Evolutionary conservation across 2,329 filamentous ascomycete genomes (phyloP).

Genomic region (Ceratocystis albifundus): DNA sequence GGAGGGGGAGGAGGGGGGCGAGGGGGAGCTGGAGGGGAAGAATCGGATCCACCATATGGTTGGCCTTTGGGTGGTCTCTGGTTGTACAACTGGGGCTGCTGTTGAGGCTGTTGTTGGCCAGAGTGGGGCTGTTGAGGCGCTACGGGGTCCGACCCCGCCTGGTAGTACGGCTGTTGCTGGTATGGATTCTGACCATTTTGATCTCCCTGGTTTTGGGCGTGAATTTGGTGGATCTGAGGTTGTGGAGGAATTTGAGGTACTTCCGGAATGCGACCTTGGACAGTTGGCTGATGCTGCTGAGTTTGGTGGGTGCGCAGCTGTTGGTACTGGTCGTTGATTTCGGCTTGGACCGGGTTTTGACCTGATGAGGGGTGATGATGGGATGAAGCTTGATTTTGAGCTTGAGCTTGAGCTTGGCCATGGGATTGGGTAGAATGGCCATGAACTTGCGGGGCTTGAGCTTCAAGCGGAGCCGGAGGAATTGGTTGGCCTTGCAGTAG

Average conservation of each 20-base stretch:
- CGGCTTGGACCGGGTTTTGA: constrained; percentile 6
- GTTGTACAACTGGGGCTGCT: constrained; percentile 20
- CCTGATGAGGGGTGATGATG: constrained; percentile 1
- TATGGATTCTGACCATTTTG: neutral
- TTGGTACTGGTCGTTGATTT: constrained; percentile 11
- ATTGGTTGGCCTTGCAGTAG: neutral
- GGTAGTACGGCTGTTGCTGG: constrained; percentile 6
- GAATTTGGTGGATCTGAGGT: constrained; percentile 10
- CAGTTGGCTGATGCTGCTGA: neutral
- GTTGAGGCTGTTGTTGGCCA: constrained; percentile 19
- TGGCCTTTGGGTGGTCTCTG: constrained; percentile 20
- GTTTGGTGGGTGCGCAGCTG: constrained; percentile 2
- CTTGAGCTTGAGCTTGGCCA: constrained; percentile 11
- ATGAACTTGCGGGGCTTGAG: constrained; percentile 7
- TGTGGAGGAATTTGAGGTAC: constrained; percentile 10
- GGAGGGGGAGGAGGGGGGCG: constrained; percentile 14
- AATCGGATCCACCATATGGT: constrained; percentile 21
- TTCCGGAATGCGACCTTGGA: constrained; percentile 12
- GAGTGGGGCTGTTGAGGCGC: constrained; percentile 15
- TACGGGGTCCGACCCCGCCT: constrained; percentile 12
- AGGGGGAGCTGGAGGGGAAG: constrained; percentile 19
- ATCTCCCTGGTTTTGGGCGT: constrained; percentile 14
- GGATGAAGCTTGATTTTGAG: constrained; percentile 12
- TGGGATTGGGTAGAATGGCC: neutral
- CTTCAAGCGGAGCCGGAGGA: neutral